phyloP scores from a whole-genome alignment of 2,329 filamentous ascomycete genomes.

The Geoglossum cookeanum region DNA sequence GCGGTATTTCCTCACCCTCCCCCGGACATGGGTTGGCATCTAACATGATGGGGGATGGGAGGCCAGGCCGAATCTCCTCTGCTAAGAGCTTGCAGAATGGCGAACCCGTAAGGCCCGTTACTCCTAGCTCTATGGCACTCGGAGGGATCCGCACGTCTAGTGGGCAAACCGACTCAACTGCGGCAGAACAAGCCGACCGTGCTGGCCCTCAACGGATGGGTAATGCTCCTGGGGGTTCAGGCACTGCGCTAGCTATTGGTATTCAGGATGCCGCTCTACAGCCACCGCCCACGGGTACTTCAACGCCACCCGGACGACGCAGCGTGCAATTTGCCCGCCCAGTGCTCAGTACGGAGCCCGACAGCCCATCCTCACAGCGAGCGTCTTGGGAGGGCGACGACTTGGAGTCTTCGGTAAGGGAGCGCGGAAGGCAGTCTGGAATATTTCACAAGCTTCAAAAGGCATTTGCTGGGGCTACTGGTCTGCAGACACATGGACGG shows the following conservation, averaged over 20 bases:
- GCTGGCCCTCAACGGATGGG: neutral
- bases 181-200: neutral
- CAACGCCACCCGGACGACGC: constrained; percentile 30
- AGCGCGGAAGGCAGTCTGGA: constrained; percentile 28
- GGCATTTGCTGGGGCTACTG: constrained; percentile 42
- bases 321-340: constrained; percentile 59
- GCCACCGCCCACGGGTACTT: constrained; percentile 5
- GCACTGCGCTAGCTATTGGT: neutral
- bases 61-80: neutral
- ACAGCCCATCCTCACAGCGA: constrained; percentile 27
- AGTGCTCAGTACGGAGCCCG: constrained; percentile 12
- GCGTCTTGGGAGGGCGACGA: constrained; percentile 44
- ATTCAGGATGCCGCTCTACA: neutral
- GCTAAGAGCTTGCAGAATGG: neutral
- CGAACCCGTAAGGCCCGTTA: neutral
- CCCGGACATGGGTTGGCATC: neutral
- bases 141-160: neutral
- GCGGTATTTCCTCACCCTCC: neutral
- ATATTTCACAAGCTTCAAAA: constrained; percentile 61
- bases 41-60: neutral
- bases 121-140: neutral
- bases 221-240: neutral
- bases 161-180: neutral
- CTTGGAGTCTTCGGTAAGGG: constrained; percentile 30
- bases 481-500: constrained; percentile 29